Evolutionary conservation across 768 basidiomycete species (phyloP), one percentile per base, ranked within the genome.

Genomic region (Mycena metata): DNA sequence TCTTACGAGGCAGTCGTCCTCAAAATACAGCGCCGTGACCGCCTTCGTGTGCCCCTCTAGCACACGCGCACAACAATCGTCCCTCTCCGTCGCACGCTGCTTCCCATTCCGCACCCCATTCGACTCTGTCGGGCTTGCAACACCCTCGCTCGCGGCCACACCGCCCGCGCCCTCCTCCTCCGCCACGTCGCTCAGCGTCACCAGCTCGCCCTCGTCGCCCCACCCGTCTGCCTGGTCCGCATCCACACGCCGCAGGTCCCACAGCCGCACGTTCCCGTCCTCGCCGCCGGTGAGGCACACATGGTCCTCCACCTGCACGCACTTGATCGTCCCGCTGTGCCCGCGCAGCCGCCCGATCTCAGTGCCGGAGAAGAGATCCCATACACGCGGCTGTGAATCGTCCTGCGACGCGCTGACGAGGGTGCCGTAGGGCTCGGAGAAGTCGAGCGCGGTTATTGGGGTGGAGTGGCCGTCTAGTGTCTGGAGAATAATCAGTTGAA

Each of bases 361-460:
- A 61, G 91, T 89, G 12, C 96, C 98, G 35, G 91, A 88, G 70
- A 96, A 88, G 19, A 99, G 84, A 79, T 99, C 98, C 97, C 96
- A 99, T 16, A 98, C 92, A 8, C 93, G 90, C 2, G 96, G 96
- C 63, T 93, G 89, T 15, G 91, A 83, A 72, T 98, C 97, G 58
- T 95, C 93, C 67, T 89, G 90, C 1, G 95, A 92, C 1, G 96
- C 91, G 57, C 90, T 94, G 66, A 99, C 96, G 41, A 98, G 88
- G 12, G 91, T 93, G 17, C 96, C 97, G 74, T 99, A 99, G 7
- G 98, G 98, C 76, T 98, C 97, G 12, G 94, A 95, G 75, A 99
- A 95, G 80, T 99, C 98, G 21, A 99, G 86, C 1, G 96, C 90
- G 0, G 91, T 90, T 71, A 99, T 90, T 0, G 94, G 92, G 0